These are phyloP conservation scores for Immersiporthe knoxdaviesiana DNA, from an alignment of 2,329 filamentous ascomycete species.

Conservation along the genomic window DNA sequence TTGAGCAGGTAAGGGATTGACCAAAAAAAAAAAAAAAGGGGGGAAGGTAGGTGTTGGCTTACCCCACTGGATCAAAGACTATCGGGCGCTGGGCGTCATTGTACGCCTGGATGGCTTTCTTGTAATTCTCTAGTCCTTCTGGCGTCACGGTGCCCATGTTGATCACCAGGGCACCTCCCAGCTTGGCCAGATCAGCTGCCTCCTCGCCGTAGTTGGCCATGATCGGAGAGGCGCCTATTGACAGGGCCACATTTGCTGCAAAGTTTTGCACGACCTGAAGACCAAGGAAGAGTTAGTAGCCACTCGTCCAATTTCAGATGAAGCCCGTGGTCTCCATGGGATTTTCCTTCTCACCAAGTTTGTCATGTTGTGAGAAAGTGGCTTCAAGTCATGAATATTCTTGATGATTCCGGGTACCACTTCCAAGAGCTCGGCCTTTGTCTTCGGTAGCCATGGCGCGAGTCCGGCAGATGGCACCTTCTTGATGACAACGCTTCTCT, in stretches of 20 bases:
- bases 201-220: conserved; percentile 90
- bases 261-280: conserved; percentile 82
- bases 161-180: conserved; percentile 80
- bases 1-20: not conserved
- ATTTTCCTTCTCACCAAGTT: conserved; percentile 63
- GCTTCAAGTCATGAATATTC: conserved; percentile 64
- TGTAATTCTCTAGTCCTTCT: conserved; percentile 72
- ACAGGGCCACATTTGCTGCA: conserved; percentile 85
- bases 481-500: conserved; percentile 40
- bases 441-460: rapidly evolving
- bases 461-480: conserved; percentile 23
- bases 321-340: not conserved
- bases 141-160: conserved; percentile 94
- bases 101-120: conserved; percentile 77
- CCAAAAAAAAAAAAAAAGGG: not conserved
- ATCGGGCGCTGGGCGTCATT: conserved; percentile 76
- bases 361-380: conserved; percentile 95
- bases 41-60: conserved; percentile 34
- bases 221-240: conserved; percentile 85
- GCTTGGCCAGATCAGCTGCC: conserved; percentile 75
- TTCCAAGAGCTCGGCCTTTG: conserved; percentile 33
- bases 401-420: conserved; percentile 53
- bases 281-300: not conserved
- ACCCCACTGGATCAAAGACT: conserved; percentile 87
- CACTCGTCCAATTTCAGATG: too few relatives aligned